These are phyloP conservation scores for Paracoccidioides brasiliensis DNA, from an alignment of 2,329 filamentous ascomycete genomes.

Conservation along the genomic window DNA sequence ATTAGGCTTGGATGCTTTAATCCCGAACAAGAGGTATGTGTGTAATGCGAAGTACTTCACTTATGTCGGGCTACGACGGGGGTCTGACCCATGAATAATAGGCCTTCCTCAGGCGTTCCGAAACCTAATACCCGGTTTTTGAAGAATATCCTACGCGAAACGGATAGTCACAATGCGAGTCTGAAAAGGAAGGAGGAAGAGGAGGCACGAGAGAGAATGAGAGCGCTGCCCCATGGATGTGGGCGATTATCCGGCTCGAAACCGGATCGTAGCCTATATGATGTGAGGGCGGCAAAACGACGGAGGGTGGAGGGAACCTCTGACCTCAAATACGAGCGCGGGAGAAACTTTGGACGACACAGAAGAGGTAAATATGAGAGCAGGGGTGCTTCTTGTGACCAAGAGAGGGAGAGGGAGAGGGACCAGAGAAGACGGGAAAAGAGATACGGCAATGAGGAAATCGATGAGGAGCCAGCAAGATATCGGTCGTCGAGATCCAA, in stretches of 20 bases:
- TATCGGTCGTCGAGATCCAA: conserved; percentile 5
- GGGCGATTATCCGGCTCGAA: conserved; percentile 25
- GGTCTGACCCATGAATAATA: conserved; percentile 23
- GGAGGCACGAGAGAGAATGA: conserved; percentile 60
- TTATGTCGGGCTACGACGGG: too few species aligned
- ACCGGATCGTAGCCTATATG: conserved; percentile 10
- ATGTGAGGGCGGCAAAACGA: conserved; percentile 13
- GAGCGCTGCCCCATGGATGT: conserved; percentile 39
- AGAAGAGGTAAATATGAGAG: conserved; percentile 16
- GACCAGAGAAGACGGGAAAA: conserved; percentile 13
- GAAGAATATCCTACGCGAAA: conserved; percentile 75
- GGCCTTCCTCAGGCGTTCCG: conserved; percentile 52
- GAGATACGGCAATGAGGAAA: conserved; percentile 11
- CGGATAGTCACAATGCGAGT: conserved; percentile 77
- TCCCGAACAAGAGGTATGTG: conserved; percentile 38
- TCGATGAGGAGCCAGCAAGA: conserved; percentile 6
- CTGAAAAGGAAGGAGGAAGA: conserved; percentile 71
- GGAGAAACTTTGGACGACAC: conserved; percentile 7
- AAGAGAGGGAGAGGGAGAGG: conserved; percentile 1
- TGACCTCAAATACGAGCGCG: conserved; percentile 7
- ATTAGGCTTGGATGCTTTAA: conserved; percentile 57
- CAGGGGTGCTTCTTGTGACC: conserved; percentile 12
- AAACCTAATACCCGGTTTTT: conserved; percentile 90
- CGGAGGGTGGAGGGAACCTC: conserved; percentile 15
- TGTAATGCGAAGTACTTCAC: neutral